Evolutionary conservation across 192 early-diverging fungal genomes (phyloP).

Genomic region (Thoreauomyces humboldtii): DNA sequence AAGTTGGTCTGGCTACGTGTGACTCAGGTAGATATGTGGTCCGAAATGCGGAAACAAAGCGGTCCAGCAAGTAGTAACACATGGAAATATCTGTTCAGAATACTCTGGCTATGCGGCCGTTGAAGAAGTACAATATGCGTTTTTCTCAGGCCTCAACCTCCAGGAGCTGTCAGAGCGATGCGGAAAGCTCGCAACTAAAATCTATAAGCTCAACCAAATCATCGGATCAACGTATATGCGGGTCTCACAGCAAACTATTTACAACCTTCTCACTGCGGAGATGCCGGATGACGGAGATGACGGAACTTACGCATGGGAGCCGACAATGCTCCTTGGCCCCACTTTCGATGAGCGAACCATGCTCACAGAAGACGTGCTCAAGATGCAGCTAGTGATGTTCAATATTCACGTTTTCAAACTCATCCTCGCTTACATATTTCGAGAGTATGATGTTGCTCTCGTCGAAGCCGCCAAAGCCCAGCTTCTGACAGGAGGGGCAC

Average conservation of each 20-base stretch:
- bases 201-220: slow-evolving; percentile 26
- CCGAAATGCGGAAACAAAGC: too few relatives aligned
- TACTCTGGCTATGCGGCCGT: slow-evolving; percentile 26
- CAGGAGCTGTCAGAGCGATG: slow-evolving; percentile 11
- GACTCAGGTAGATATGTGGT: too few relatives aligned
- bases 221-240: slow-evolving; percentile 32
- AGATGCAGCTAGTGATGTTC: slow-evolving; percentile 1
- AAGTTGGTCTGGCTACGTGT: slow-evolving; percentile 30
- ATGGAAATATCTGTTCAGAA: too few relatives aligned
- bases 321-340: slow-evolving; percentile 12
- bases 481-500: not conserved
- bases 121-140: slow-evolving; percentile 25
- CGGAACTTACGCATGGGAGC: not conserved
- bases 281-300: not conserved
- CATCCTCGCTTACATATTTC: not conserved
- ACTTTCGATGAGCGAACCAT: slow-evolving; percentile 19
- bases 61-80: too few relatives aligned
- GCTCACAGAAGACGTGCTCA: not conserved
- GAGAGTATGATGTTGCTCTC: slow-evolving; percentile 2
- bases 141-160: slow-evolving; percentile 23
- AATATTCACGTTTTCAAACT: not conserved
- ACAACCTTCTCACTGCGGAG: slow-evolving; percentile 16
- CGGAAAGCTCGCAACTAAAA: not conserved
- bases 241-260: slow-evolving; percentile 28
- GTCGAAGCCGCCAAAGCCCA: not conserved